Evolutionary conservation across 306 rosid genomes (phyloP), one percentile per base, ranked within the genome.

Genomic region (Pueraria montana): DNA sequence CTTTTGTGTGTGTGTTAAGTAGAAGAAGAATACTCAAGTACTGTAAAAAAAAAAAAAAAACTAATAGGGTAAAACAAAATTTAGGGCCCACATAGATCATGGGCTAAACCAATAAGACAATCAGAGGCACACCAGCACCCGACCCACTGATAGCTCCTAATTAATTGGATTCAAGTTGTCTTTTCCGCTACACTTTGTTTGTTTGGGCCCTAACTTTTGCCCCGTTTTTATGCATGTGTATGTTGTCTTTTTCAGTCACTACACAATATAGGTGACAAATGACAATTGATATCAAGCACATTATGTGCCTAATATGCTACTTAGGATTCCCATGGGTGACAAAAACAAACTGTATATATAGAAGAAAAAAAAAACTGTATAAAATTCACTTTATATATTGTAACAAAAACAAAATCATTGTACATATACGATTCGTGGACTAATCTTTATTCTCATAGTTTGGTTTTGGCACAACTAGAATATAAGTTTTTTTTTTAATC

Each of bases 101-200:
- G 89, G 87, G 89, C 91, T 73, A 80, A 52, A 59, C 38, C 27
- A 18, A 72, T 58, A 72, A 75, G 75, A 85, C 75, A 76, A 79
- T 30, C 4, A 63, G 36, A 80, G 84, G 81, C 79, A 81, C 84
- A 53, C 50, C 27, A 49, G 85, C 49, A 86, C 88, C 78, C 76
- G 84, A 89, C 84, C 92, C 86, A 76, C 82, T 58, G 30, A 82
- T 76, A 52, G 55, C 59, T 79, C 87, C 80, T 61, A 42, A 74
- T 80, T 72, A 81, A 77, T 76, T 77, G 81, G 83, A 87, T 80
- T 80, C 77, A 80, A 70, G 24, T 74, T 84, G 88, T 78, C 87
- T 68, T 84, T 67, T 84, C 62, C 76, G 0, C 73, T 46, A 46
- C 82, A 40, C 23, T 52, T 67, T 24, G 77, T 52, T 67, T 24